Base-by-base conservation (phyloP, 257 asterid genomes). In the Przewalskia tangutica region DNA sequence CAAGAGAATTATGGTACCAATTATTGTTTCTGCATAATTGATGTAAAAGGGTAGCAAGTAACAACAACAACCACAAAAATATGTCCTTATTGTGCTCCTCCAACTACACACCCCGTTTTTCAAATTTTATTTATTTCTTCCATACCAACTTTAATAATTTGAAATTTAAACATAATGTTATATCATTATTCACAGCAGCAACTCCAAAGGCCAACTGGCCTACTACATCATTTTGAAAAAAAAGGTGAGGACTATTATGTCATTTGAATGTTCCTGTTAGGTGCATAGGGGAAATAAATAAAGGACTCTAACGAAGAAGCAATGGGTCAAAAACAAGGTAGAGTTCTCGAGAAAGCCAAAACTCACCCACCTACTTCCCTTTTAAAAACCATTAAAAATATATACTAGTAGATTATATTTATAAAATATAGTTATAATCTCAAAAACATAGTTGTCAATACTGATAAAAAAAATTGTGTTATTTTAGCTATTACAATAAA, bases 91-190 rank as follows among this genome's bases (percentile, higher is more conserved):
- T 40, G 7, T 73, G 40, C 79, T 18, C 60, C 79, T 48, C 46
- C 79, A 48, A 73, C 79, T 20, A 48, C 44, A 73, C 60, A 48
- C 13, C 13, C 11, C 78, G 18, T 40, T 46, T 20, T 71, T 60
- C 13, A 64, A 82, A 44, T 73, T 71, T 73, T 20, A 73, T 48
- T 48, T 46, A 73, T 46, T 12, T 73, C 1, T 4, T 48, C 23
- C 1, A 50, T 50, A 75, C 79, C 79, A 23, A 50, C 79, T 75
- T 75, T 27, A 46, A 46, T 71, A 71, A 71, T 71, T 71, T 71
- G 20, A 71, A 71, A 71, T 71, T 71, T 71, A 71, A 71, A 71
- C 78, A 46, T 58, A 71, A 71, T 71, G 78, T 71, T 71, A 27
- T 46, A 10, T 46, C 60, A 75, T 75, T 50, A 50, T 75, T 48